These are phyloP conservation scores for Cyberlindnera xishuangbannaensis DNA, from an alignment of 805 yeast genomes.

Conservation along the genomic window DNA sequence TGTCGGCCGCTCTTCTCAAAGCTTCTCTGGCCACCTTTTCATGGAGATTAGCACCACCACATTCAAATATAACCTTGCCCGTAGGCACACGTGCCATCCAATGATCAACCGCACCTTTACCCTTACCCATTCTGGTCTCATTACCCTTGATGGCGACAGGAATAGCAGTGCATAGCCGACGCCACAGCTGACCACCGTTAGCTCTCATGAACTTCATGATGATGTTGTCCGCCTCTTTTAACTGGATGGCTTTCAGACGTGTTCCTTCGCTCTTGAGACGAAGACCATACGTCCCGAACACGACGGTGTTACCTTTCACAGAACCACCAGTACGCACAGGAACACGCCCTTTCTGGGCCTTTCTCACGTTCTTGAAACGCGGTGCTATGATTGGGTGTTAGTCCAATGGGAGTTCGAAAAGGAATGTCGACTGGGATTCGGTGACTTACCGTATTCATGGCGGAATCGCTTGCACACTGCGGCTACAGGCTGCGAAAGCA, in stretches of 20 bases:
- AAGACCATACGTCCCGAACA: slow-evolving; percentile 79
- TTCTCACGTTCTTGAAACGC: slow-evolving; percentile 35
- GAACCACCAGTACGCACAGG: slow-evolving; percentile 95
- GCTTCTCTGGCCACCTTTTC: slow-evolving; percentile 89
- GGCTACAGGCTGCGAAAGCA: slow-evolving; percentile 6
- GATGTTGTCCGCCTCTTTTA: slow-evolving; percentile 86
- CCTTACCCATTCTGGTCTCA: slow-evolving; percentile 99
- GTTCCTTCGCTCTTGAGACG: slow-evolving; percentile 86
- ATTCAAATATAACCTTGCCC: slow-evolving; percentile 87
- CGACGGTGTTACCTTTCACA: slow-evolving; percentile 75
- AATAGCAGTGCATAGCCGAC: slow-evolving; percentile 75
- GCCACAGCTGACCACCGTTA: slow-evolving; percentile 65
- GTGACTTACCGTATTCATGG: slow-evolving; percentile 23
- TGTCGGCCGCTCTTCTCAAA: slow-evolving; percentile 81
- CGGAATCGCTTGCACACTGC: slow-evolving; percentile 23
- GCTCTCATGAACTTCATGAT: slow-evolving; percentile 81
- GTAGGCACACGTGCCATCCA: slow-evolving; percentile 97
- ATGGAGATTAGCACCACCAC: slow-evolving; percentile 69
- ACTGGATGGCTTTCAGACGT: slow-evolving; percentile 79
- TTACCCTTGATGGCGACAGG: slow-evolving; percentile 96
- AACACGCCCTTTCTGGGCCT: slow-evolving; percentile 91
- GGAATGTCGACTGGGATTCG: too few relatives aligned
- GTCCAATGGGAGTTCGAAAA: not conserved
- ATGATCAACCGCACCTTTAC: slow-evolving; percentile 95
- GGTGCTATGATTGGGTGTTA: slow-evolving; percentile 22